phyloP scores from a whole-genome alignment of 2,329 filamentous ascomycete species.

The Lachnellula arida region DNA sequence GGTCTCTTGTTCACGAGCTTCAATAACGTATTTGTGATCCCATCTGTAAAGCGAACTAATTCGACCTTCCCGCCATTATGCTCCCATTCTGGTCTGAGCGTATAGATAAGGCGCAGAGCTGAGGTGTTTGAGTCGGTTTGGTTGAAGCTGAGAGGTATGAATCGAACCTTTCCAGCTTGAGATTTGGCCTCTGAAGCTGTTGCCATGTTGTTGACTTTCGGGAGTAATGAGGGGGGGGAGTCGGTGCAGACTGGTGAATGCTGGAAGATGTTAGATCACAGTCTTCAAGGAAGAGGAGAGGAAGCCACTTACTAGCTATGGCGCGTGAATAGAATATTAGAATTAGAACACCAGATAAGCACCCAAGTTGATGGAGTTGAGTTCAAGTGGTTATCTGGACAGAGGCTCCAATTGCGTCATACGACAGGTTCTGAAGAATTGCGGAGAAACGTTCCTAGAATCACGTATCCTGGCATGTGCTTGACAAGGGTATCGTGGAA shows the following conservation, averaged over 20 bases:
- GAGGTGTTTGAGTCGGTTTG: slow-evolving; percentile 72
- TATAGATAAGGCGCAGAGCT: slow-evolving; percentile 71
- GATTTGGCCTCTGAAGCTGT: slow-evolving; percentile 4
- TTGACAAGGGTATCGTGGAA: too few species aligned
- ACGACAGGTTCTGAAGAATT: too few species aligned
- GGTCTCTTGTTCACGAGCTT: slow-evolving; percentile 68
- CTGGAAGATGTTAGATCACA: not conserved
- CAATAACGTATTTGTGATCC: slow-evolving; percentile 91
- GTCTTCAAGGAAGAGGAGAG: not conserved
- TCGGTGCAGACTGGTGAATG: not conserved
- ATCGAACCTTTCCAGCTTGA: slow-evolving; percentile 40
- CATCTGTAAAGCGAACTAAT: slow-evolving; percentile 90
- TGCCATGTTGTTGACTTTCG: slow-evolving; percentile 6
- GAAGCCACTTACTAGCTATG: not conserved
- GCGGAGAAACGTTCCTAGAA: too few species aligned
- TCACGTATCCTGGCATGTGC: too few species aligned
- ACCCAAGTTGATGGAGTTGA: too few species aligned
- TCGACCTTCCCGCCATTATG: slow-evolving; percentile 68
- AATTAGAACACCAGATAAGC: too few species aligned
- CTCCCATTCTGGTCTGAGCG: slow-evolving; percentile 80
- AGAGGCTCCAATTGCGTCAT: too few species aligned
- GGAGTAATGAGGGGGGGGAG: not conserved
- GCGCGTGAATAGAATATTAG: too few species aligned
- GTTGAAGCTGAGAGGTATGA: slow-evolving; percentile 75
- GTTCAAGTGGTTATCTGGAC: too few species aligned